phyloP scores from a whole-genome alignment of 345 rosid species.

The Citrus reticulata region DNA sequence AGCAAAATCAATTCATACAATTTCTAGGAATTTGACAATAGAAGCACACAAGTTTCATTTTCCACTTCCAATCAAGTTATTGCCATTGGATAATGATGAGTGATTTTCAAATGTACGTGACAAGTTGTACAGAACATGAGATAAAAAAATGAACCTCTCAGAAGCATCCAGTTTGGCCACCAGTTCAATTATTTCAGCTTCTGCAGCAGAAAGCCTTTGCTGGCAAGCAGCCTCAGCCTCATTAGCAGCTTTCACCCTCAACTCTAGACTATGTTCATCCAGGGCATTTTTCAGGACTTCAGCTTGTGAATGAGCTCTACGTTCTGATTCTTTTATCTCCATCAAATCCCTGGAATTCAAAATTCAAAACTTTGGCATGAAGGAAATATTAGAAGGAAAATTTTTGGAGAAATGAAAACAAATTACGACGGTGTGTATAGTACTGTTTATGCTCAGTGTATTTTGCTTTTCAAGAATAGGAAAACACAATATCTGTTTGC shows the following conservation, averaged over 20 bases:
- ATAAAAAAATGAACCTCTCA: constrained; percentile 53
- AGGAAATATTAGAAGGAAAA: neutral
- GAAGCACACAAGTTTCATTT: neutral
- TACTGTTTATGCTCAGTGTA: neutral
- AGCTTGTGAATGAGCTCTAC: constrained; percentile 70
- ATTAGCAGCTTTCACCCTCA: constrained; percentile 95
- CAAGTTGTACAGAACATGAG: neutral
- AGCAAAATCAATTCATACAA: neutral
- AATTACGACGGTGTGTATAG: neutral
- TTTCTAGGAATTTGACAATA: neutral
- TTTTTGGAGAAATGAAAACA: neutral
- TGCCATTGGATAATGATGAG: neutral
- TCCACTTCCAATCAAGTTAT: neutral
- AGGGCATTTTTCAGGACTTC: constrained; percentile 60
- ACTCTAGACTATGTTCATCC: constrained; percentile 84
- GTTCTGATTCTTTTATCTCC: constrained; percentile 83
- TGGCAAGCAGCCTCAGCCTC: constrained; percentile 92
- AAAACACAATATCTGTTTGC: too few species aligned
- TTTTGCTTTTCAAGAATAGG: neutral
- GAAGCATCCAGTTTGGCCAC: constrained; percentile 70
- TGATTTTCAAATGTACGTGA: neutral
- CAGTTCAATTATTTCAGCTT: constrained; percentile 81
- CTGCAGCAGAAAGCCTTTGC: constrained; percentile 75
- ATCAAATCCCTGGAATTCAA: constrained; percentile 51
- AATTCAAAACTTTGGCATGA: neutral